Evolutionary conservation across 148 eudicot genomes (phyloP).

Genomic region (Talinum fruticosum): DNA sequence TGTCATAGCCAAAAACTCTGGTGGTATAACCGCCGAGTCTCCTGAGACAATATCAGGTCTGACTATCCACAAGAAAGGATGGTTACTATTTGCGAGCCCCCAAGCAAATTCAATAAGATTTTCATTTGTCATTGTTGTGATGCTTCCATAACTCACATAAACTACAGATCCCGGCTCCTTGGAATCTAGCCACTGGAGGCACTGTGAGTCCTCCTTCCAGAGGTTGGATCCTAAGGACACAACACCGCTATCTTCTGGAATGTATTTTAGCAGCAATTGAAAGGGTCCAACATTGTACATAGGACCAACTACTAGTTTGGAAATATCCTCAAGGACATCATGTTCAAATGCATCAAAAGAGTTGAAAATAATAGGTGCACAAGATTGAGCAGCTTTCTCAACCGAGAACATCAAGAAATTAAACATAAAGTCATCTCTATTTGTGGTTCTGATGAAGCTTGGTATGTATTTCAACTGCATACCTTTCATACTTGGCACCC

Average conservation of each 20-base stretch:
- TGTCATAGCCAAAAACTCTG: conserved; percentile 29
- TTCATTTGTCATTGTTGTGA: conserved; percentile 33
- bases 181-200: conserved; percentile 36
- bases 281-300: conserved; percentile 31
- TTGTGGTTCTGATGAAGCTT: conserved; percentile 27
- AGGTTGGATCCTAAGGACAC: conserved; percentile 30
- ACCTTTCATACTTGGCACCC: conserved; percentile 26
- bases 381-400: conserved; percentile 9
- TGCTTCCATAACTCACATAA: conserved; percentile 35
- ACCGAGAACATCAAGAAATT: conserved; percentile 13
- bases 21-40: conserved; percentile 27
- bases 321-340: conserved; percentile 23
- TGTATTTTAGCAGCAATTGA: conserved; percentile 6
- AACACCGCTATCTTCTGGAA: not conserved
- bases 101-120: conserved; percentile 37
- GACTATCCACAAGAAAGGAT: conserved; percentile 35
- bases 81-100: conserved; percentile 38
- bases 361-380: conserved; percentile 30
- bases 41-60: conserved; percentile 31
- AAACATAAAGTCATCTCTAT: conserved; percentile 31
- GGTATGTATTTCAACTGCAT: conserved; percentile 35
- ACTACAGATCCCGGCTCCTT: conserved; percentile 30
- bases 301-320: conserved; percentile 20
- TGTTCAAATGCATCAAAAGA: conserved; percentile 31
- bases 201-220: conserved; percentile 31